Conservation (phyloP, 805 yeast genomes). For the Saturnispora hagleri region DNA sequence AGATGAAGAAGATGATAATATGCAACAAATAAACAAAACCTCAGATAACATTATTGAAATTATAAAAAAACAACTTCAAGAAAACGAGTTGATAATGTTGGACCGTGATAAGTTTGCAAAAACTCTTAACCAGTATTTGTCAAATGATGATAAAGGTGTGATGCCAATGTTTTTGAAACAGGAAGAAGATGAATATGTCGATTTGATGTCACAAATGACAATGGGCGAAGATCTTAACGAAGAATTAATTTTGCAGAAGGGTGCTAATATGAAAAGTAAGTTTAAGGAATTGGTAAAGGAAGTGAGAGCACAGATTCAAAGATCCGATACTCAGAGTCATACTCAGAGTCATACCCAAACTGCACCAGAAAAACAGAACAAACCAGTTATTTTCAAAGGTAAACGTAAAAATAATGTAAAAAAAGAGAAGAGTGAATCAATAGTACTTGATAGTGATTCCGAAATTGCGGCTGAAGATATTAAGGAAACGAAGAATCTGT, state of each 20-base stretch:
- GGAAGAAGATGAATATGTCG: slow-evolving; percentile 46
- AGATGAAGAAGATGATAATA: slow-evolving; percentile 10
- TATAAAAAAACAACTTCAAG: slow-evolving; percentile 52
- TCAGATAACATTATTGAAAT: slow-evolving; percentile 34
- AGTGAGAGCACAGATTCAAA: slow-evolving; percentile 18
- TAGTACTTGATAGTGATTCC: not conserved
- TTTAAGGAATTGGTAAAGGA: slow-evolving; percentile 24
- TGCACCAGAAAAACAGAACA: not conserved
- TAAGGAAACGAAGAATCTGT: not conserved
- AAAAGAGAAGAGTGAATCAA: not conserved
- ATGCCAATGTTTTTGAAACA: slow-evolving; percentile 40
- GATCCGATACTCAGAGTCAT: not conserved
- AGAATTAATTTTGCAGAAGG: slow-evolving; percentile 6
- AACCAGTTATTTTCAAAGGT: not conserved
- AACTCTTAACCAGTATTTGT: slow-evolving; percentile 30
- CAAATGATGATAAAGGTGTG: slow-evolving; percentile 1
- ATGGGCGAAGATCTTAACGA: slow-evolving; percentile 22
- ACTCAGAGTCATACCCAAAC: not conserved
- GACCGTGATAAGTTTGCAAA: slow-evolving; percentile 67
- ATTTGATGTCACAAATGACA: slow-evolving; percentile 37
- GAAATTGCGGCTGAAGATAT: not conserved
- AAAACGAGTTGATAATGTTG: slow-evolving; percentile 57
- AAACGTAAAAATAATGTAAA: not conserved
- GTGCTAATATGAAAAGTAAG: slow-evolving; percentile 21
- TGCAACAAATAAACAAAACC: slow-evolving; percentile 18